Conservation (phyloP, 2,329 filamentous ascomycete species). For the Thermothelomyces thermophilus region DNA sequence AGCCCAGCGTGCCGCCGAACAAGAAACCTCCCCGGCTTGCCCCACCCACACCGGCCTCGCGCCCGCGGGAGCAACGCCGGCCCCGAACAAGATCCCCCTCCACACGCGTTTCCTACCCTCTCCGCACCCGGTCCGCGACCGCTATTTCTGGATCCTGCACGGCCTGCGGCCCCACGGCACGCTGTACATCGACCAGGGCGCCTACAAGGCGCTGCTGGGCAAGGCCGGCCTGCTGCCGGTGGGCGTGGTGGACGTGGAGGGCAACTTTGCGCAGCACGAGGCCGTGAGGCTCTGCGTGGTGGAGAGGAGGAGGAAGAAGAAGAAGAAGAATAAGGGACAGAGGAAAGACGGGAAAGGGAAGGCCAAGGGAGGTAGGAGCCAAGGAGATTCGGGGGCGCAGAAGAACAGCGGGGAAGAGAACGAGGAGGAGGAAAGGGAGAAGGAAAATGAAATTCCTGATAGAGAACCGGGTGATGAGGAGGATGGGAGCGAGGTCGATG, state of each 20-base stretch:
- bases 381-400: too few species aligned
- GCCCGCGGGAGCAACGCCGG: background rate
- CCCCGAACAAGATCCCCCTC: slow-evolving; percentile 45
- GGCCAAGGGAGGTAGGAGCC: background rate
- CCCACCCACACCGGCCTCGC: background rate
- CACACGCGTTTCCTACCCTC: slow-evolving; percentile 93
- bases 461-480: too few species aligned
- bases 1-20: slow-evolving; percentile 34
- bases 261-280: slow-evolving; percentile 86
- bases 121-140: slow-evolving; percentile 76
- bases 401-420: background rate
- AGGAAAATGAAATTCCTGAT: too few species aligned
- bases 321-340: slow-evolving; percentile 7
- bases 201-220: slow-evolving; percentile 68
- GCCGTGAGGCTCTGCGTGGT: slow-evolving; percentile 82
- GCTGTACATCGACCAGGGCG: slow-evolving; percentile 87
- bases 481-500: too few species aligned
- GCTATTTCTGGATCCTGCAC: slow-evolving; percentile 95
- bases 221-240: slow-evolving; percentile 86
- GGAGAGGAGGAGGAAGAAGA: slow-evolving; percentile 39
- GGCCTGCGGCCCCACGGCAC: slow-evolving; percentile 86
- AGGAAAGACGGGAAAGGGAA: background rate
- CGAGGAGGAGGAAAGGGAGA: background rate
- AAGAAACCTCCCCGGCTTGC: too few species aligned
- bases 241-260: slow-evolving; percentile 85